A percentile compares a stretch with the other conserved stretches of the same genome.
phyloP scores from a whole-genome alignment of 495 filamentous ascomycete genomes.

The Hypomontagnella monticulosa region DNA sequence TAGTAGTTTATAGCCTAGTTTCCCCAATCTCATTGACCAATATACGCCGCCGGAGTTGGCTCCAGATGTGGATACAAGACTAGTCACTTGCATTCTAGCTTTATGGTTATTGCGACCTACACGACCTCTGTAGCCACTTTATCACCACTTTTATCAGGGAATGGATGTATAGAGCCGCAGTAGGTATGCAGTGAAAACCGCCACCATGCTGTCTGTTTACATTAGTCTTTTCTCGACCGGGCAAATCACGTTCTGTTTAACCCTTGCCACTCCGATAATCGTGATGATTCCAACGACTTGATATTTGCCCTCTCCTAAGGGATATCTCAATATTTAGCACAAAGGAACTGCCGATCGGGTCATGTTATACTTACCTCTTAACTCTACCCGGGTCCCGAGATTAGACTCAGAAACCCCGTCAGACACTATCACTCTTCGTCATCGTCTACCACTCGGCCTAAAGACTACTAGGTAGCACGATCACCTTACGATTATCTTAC shows the following conservation, averaged over 20 bases:
- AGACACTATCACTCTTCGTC: too few relatives aligned
- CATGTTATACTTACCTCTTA: background rate
- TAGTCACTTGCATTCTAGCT: background rate
- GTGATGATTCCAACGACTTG: background rate
- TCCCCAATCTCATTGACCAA: slow-evolving; percentile 14
- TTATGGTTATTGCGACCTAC: background rate
- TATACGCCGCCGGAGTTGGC: slow-evolving; percentile 16
- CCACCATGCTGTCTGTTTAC: slow-evolving; percentile 1
- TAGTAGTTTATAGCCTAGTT: background rate
- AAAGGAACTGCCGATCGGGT: background rate
- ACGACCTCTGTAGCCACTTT: background rate
- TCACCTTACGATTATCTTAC: too few relatives aligned
- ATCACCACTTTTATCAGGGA: too few relatives aligned
- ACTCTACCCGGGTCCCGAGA: too few relatives aligned
- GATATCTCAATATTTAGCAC: background rate
- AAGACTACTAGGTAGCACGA: too few relatives aligned
- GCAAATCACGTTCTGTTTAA: background rate
- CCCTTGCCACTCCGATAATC: background rate
- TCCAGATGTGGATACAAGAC: slow-evolving; percentile 21
- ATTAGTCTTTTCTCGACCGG: background rate
- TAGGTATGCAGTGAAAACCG: background rate
- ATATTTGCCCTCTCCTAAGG: background rate
- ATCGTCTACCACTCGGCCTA: too few relatives aligned
- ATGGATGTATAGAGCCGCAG: background rate
- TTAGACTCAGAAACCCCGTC: too few relatives aligned